Base-by-base conservation (phyloP, 2,329 filamentous ascomycete genomes). In the Emergomyces pasteurianus region DNA sequence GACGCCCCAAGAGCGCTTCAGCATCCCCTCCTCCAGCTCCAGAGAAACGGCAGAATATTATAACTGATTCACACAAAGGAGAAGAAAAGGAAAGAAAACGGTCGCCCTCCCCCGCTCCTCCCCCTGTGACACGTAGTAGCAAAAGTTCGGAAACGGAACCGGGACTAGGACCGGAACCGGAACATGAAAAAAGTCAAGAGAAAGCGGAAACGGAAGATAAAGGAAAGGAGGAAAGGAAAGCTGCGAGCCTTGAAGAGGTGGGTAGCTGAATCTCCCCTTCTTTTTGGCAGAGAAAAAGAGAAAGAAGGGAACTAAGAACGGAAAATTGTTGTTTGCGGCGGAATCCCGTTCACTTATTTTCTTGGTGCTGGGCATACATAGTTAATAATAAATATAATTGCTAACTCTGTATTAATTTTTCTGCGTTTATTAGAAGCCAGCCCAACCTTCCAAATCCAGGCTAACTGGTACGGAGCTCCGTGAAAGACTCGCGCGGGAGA, bases 1-100 rank as follows among this genome's bases (percentile, higher is more conserved):
- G 73, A 66, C 70, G 72, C 64, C 75, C 71, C 66, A 77, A 76
- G 63, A 72, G 71, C 60, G 75, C 75, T 64, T 76, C 77, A 53
- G 69, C 71, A 63, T 76, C 75, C 63, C 71, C 70, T 64, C 74
- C 73, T 60, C 34, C 72, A 60, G 28, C 52, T 40, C 70, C 70
- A 68, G 72, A 74, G 50, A 78, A 78, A 65, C 71, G 73, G 66
- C 72, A 71, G 62, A 75, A 71, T 65, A 70, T 26, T 10, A 21
- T 72, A 64, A 69, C 74, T 71, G 74, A 74, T 71, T 69, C 73
- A 65, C 67, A 72, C 40, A 65, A 72, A 59, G 66, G 68, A 42
- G 59, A 65, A 52, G 67, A 63, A 47, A 66, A 72, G 58, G 67
- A 69, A 42, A 59, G 64, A 52, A 68, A 63, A 63, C 67, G 61